Evolutionary conservation across 345 rosid species (phyloP).

Genomic region (Nasturtium officinale): DNA sequence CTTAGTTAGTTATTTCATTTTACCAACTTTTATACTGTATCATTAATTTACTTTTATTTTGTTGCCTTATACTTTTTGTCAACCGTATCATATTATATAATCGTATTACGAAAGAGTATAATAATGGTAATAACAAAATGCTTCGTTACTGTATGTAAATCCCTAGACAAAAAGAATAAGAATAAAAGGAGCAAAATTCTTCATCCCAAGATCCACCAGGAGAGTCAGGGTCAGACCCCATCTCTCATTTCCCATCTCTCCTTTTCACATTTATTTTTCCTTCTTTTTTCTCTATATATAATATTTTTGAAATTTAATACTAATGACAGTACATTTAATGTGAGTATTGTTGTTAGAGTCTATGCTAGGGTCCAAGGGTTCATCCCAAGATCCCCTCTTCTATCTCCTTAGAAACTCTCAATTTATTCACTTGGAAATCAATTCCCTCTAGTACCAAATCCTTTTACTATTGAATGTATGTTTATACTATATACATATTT

Average conservation of each 20-base stretch:
- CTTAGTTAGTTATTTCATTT: conserved; percentile 38
- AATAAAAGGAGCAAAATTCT: conserved; percentile 53
- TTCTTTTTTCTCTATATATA: background rate
- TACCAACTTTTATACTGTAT: conserved; percentile 31
- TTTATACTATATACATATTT: conserved; percentile 8
- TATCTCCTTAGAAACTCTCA: conserved; percentile 36
- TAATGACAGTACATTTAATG: conserved; percentile 20
- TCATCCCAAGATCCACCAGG: conserved; percentile 59
- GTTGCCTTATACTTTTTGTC: conserved; percentile 6
- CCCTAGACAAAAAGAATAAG: conserved; percentile 65
- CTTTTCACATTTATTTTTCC: conserved; percentile 38
- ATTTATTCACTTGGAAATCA: conserved; percentile 43
- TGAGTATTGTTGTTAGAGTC: conserved; percentile 25
- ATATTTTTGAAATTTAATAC: conserved; percentile 28
- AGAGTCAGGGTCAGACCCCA: conserved; percentile 55
- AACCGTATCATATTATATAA: conserved; percentile 26
- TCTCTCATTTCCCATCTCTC: conserved; percentile 43
- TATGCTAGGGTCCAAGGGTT: conserved; percentile 47
- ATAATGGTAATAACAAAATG: conserved; percentile 34
- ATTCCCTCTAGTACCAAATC: conserved; percentile 27
- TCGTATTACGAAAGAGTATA: conserved; percentile 28
- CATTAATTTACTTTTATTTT: conserved; percentile 26
- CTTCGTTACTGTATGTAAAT: conserved; percentile 42
- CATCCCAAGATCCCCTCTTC: conserved; percentile 48
- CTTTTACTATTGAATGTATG: conserved; percentile 28